Evolutionary conservation across 1,284 basidiomycete species (phyloP), one percentile per base, ranked within the genome.

Genomic region (Ustilago vetiveriae): DNA sequence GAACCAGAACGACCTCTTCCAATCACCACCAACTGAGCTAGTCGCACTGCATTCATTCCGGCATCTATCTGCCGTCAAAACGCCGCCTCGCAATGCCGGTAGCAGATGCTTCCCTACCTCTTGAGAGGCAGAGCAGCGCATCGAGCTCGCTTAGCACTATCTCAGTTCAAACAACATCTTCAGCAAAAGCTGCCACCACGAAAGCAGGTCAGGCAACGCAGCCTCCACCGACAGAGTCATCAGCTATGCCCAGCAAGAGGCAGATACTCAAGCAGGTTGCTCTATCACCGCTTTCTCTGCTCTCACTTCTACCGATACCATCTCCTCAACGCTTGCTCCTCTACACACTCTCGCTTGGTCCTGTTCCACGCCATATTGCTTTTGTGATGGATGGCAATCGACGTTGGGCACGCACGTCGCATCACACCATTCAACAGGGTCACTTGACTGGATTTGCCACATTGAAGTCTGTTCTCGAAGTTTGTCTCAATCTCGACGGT

Each of bases 351-450:
- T 65, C 68, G 4, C 52, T 76, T 16, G 95, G 94, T 0, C 95
- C 96, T 1, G 86, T 96, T 19, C 96, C 96, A 0, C 83, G 85
- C 37, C 96, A 99, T 85, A 87, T 98, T 37, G 94, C 91, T 3
- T 95, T 99, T 80, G 90, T 97, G 32, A 96, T 99, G 93, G 96
- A 99, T 77, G 96, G 96, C 5, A 99, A 98, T 82, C 85, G 96
- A 47, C 86, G 96, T 6, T 97, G 92, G 81, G 95, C 96, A 0
- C 86, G 90, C n/a, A 70, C 66, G 1, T 67, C 73, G 3, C 54
- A 60, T 8, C 49, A 71, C 19, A 53, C 59, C 26, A 66, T 80
- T 30, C 57, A 57, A 21, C 85, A 82, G 66, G 95, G 96, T 1
- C 96, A 99, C 82, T 84, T 86, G 6, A 89, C 90, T 43, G 96